Evolutionary conservation across 225 moss, liverwort and hornwort genomes (phyloP).

Genomic region (Antitrichia curtipendula): DNA sequence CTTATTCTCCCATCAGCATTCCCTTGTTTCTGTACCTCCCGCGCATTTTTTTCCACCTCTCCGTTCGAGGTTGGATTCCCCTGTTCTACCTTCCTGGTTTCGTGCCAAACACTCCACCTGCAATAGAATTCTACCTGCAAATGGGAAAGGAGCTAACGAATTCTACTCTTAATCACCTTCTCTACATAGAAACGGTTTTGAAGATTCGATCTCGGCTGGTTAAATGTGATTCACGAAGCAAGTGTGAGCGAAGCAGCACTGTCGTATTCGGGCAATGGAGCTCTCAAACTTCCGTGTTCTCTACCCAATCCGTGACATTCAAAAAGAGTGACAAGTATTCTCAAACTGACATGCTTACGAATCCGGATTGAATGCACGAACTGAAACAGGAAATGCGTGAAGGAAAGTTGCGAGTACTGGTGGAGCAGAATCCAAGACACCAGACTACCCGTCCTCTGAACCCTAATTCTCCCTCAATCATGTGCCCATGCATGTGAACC

Average conservation of each 20-base stretch:
- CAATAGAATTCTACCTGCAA: neutral
- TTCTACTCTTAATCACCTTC: neutral
- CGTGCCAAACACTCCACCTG: neutral
- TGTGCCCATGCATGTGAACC: neutral
- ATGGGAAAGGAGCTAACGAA: neutral
- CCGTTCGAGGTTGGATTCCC: neutral
- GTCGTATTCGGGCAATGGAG: neutral
- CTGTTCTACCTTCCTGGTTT: neutral
- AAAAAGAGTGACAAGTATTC: neutral
- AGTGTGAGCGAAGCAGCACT: neutral
- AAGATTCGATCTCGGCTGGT: neutral
- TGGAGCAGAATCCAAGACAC: neutral
- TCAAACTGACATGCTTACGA: neutral
- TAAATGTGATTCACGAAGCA: neutral
- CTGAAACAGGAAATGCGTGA: neutral
- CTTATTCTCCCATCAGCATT: neutral
- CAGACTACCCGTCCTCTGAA: neutral
- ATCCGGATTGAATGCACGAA: neutral
- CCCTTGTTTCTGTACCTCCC: neutral
- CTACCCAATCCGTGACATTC: neutral
- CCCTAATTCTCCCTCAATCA: neutral
- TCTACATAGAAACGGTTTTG: neutral
- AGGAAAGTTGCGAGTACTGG: neutral
- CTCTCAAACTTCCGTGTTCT: neutral
- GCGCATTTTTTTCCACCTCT: neutral